Evolutionary conservation across 805 yeast genomes (phyloP), one percentile per base, ranked within the genome.

Genomic region (Yamadazyma sp.): DNA sequence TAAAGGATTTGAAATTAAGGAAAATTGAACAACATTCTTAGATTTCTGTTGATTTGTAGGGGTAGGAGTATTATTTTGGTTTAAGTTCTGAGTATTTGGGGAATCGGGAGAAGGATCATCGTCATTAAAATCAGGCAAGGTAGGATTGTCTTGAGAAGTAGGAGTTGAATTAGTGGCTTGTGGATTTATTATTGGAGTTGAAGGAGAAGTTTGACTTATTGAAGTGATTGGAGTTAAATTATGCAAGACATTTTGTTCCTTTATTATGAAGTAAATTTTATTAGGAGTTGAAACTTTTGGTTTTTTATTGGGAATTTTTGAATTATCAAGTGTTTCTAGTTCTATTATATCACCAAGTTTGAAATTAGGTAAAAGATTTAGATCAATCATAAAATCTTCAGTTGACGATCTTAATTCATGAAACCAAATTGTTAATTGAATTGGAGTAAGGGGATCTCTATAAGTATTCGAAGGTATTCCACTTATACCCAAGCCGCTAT

Each of bases 331-430:
- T 20, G 80, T 70, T 43, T 67, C 73, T 28, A 84, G 49, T 54
- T 86, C 94, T 15, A 86, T 89, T 6, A 86, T 58, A 49, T 83
- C 86, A 12, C 95, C 96, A n/a, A 70, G 78, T 35, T 65, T 64
- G 1, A 85, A 75, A 1, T 82, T 83, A 0, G 86, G 82, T 0
- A 86, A 44, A 3, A 76, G 60, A 0, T 64, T 50, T 13, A 79
- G 57, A 50, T 86, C 89, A 1, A 88, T 50, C 30, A 82, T 55
- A 2, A 88, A 84, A 23, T 75, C 76, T 23, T 78, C 80, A 1
- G 62, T 27, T 1, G 80, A 75, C 0, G 73, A 65, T 16, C 86
- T 60, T 4, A 74, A 47, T 43, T 88, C 96, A 51, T 89, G 97
- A 47, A 85, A 72, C 69, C 79, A 67, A n/a, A 65, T 58, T 5